Percentiles rank a stretch among this genome's conserved stretches.
phyloP scores from a whole-genome alignment of 2,329 filamentous ascomycete genomes.

The Fusarium falciforme region DNA sequence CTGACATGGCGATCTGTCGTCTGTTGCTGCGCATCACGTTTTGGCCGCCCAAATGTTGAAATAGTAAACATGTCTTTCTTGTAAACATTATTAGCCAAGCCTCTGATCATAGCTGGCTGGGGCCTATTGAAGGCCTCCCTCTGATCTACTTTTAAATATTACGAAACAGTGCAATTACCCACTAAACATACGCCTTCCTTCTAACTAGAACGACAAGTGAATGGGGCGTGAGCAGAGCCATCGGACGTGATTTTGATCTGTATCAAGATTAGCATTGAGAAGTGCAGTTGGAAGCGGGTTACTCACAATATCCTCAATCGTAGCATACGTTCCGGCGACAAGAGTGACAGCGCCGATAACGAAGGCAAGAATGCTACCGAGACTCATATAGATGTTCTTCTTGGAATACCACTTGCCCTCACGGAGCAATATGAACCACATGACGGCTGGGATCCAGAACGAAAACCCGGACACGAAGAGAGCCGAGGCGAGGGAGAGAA shows the following conservation, averaged over 20 bases:
- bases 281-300: fast-evolving
- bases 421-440: conserved; percentile 33
- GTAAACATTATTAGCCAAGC: not conserved
- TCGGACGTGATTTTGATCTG: conserved; percentile 29
- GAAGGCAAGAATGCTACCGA: conserved; percentile 31
- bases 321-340: conserved; percentile 35
- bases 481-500: conserved; percentile 29
- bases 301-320: conserved; percentile 38
- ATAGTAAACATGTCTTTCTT: not conserved
- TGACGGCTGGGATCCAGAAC: conserved; percentile 33
- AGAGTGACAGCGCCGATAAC: conserved; percentile 34
- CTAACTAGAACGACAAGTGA: conserved; percentile 28
- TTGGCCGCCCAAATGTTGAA: not conserved
- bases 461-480: conserved; percentile 35
- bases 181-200: not conserved
- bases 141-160: not conserved
- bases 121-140: not conserved
- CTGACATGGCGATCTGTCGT: not conserved
- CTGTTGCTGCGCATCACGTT: not conserved
- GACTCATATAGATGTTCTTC: conserved; percentile 30
- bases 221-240: conserved; percentile 39
- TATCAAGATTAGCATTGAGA: not conserved
- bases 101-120: not conserved
- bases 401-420: conserved; percentile 34
- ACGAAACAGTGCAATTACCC: not conserved